These are phyloP conservation scores for Esteya vermicola DNA, from an alignment of 2,329 filamentous ascomycete genomes.

Conservation along the genomic window DNA sequence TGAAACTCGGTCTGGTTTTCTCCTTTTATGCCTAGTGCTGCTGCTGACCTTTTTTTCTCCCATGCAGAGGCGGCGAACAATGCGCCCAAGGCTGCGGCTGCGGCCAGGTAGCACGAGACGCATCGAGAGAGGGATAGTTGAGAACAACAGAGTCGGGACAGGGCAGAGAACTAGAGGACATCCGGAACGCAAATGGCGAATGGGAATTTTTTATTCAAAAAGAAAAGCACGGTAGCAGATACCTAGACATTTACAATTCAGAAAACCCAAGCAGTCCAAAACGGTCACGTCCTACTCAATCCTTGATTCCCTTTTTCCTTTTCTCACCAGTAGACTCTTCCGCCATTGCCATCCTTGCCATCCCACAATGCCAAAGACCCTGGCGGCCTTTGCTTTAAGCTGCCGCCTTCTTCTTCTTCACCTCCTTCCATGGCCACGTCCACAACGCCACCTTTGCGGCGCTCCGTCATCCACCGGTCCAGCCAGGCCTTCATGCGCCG, in stretches of 20 bases:
- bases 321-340: slow-evolving; percentile 24
- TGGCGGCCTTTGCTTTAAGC: background rate
- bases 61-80: slow-evolving; percentile 43
- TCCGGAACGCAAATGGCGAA: no score
- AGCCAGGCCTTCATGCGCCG: slow-evolving; percentile 51
- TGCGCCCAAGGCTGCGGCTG: slow-evolving; percentile 31
- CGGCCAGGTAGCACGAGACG: slow-evolving; percentile 5
- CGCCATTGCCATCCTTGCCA: slow-evolving; percentile 24
- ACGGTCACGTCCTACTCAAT: no score
- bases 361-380: no score
- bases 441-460: slow-evolving; percentile 39
- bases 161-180: no score
- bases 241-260: no score
- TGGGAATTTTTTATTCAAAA: no score
- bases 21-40: background rate
- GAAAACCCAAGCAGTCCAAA: no score
- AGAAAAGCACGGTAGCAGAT: no score
- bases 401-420: background rate
- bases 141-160: no score
- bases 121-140: no score
- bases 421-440: slow-evolving; percentile 24
- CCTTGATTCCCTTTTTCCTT: background rate
- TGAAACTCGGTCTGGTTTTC: no score
- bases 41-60: background rate
- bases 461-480: slow-evolving; percentile 46